phyloP scores from a whole-genome alignment of 2,329 filamentous ascomycete species.

The Corynespora cassiicola region DNA sequence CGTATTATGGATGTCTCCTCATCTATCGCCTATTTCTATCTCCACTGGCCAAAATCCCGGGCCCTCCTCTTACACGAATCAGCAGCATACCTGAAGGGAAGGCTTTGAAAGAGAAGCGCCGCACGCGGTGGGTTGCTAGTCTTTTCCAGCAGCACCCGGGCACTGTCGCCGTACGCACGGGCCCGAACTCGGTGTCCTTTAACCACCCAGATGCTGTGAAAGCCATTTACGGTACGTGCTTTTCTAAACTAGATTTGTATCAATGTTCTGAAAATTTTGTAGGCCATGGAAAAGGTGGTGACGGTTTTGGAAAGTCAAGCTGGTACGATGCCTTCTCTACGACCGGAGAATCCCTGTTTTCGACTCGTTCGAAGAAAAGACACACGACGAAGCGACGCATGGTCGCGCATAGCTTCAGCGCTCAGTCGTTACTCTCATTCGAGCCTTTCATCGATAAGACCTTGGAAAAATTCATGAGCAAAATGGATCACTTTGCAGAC shows the following conservation, averaged over 20 bases:
- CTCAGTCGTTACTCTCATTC: conserved; percentile 17
- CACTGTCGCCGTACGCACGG: conserved; percentile 15
- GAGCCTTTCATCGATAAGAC: conserved; percentile 19
- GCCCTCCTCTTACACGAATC: conserved; percentile 17
- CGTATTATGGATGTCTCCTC: too few relatives aligned
- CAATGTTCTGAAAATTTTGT: background rate
- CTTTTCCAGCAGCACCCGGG: conserved; percentile 16
- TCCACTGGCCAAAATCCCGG: conserved; percentile 16
- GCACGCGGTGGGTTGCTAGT: conserved; percentile 16
- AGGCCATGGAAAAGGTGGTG: conserved; percentile 16
- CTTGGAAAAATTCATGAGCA: conserved; percentile 15
- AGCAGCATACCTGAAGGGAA: conserved; percentile 16
- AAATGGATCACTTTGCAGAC: conserved; percentile 17
- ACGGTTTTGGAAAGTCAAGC: conserved; percentile 19
- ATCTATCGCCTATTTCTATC: conserved; percentile 18
- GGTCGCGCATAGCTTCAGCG: conserved; percentile 20
- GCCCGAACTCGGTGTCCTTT: conserved; percentile 19
- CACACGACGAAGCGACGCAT: conserved; percentile 20
- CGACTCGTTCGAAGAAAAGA: conserved; percentile 20
- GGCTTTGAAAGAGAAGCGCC: conserved; percentile 15
- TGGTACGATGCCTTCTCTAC: conserved; percentile 24
- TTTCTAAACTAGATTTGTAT: background rate
- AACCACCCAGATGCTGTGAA: conserved; percentile 23
- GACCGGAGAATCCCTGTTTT: conserved; percentile 21
- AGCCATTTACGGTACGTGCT: conserved; percentile 18